These are phyloP conservation scores for Syzygium malaccense DNA, from an alignment of 441 rosid genomes.

Conservation along the genomic window DNA sequence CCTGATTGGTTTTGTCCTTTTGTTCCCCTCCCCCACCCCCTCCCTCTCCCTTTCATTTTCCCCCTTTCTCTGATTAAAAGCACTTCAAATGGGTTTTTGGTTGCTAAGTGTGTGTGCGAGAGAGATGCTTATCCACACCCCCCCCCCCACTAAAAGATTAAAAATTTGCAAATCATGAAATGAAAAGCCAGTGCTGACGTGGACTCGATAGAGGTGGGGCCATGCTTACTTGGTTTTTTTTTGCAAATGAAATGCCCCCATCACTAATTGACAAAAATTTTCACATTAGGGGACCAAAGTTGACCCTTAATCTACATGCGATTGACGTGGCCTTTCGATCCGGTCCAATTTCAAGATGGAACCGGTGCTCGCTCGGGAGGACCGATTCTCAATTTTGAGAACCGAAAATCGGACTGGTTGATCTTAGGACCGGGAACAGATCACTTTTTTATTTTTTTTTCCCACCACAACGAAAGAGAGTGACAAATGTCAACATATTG, in stretches of 20 bases:
- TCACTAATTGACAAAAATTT: background rate
- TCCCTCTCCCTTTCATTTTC: background rate
- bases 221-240: background rate
- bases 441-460: no score
- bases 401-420: no score
- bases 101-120: background rate
- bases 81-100: background rate
- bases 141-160: background rate
- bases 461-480: no score
- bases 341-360: no score
- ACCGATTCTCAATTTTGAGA: no score
- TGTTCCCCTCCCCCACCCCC: slow-evolving; percentile 3
- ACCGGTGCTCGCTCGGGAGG: no score
- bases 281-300: background rate
- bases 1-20: slow-evolving; percentile 37
- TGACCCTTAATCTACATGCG: background rate
- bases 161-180: background rate
- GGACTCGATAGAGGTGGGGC: background rate
- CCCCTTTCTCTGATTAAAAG: background rate
- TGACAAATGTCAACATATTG: no score
- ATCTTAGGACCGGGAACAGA: no score
- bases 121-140: slow-evolving; percentile 24
- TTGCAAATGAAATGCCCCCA: background rate
- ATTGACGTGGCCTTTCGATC: background rate
- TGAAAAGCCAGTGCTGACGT: slow-evolving; percentile 1